Evolutionary conservation across 768 basidiomycete genomes (phyloP).

Genomic region (Lactifluus echinatus): DNA sequence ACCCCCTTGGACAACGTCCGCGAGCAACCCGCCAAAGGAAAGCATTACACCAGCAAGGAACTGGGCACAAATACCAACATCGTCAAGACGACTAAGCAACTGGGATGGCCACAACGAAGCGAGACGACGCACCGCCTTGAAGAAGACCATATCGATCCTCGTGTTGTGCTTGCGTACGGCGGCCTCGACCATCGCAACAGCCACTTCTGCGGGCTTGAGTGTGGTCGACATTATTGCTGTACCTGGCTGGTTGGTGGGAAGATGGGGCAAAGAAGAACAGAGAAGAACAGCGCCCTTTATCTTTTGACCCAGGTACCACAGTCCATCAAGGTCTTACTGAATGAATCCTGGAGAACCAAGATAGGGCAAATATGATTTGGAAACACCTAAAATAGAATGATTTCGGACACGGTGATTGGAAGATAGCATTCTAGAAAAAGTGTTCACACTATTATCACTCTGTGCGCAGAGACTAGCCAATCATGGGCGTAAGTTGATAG

Average conservation of each 20-base stretch:
- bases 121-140: constrained; percentile 53
- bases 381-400: too few relatives aligned
- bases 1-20: constrained; percentile 53
- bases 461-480: too few relatives aligned
- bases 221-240: constrained; percentile 25
- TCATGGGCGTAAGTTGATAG: too few relatives aligned
- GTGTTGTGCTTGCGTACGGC: constrained; percentile 58
- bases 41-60: constrained; percentile 63
- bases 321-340: too few relatives aligned
- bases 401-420: too few relatives aligned
- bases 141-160: constrained; percentile 49
- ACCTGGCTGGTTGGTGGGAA: background rate
- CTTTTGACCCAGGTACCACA: too few relatives aligned
- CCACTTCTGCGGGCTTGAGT: constrained; percentile 51
- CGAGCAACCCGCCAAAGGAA: constrained; percentile 64
- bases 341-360: too few relatives aligned
- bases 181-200: constrained; percentile 45
- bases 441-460: too few relatives aligned
- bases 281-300: too few relatives aligned
- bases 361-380: too few relatives aligned
- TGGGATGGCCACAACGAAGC: background rate
- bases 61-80: constrained; percentile 27
- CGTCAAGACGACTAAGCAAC: background rate
- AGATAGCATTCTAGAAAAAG: too few relatives aligned
- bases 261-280: too few relatives aligned